phyloP scores from a whole-genome alignment of 75 land plant species.

The Picea glauca region DNA sequence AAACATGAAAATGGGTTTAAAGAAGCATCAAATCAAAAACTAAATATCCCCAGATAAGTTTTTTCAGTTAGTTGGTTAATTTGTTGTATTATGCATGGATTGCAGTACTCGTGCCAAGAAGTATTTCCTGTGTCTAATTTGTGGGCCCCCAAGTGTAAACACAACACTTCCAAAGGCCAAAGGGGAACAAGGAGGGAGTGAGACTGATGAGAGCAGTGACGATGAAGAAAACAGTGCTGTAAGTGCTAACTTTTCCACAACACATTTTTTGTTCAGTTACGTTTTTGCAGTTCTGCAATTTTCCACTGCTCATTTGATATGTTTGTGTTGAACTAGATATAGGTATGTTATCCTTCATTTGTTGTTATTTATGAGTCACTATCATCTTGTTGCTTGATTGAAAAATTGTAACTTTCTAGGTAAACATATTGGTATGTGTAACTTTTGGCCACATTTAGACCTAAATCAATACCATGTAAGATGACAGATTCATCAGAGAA shows the following conservation, averaged over 20 bases:
- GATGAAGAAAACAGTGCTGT: slow-evolving; percentile 76
- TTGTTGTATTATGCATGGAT: neutral
- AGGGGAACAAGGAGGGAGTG: slow-evolving; percentile 72
- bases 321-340: neutral
- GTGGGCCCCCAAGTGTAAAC: slow-evolving; percentile 80
- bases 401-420: neutral
- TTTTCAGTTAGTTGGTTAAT: neutral
- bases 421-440: neutral
- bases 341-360: neutral
- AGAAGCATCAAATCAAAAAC: neutral
- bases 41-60: no score
- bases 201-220: slow-evolving; percentile 62
- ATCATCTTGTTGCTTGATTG: neutral
- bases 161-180: slow-evolving; percentile 66
- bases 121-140: slow-evolving; percentile 84
- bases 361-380: no score
- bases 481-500: neutral
- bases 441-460: no score
- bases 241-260: slow-evolving; percentile 8
- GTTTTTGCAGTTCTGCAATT: neutral
- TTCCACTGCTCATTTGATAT: neutral
- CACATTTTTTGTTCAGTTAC: neutral
- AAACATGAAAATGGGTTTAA: neutral
- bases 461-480: no score
- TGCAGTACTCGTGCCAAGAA: slow-evolving; percentile 87